Evolutionary conservation across 2,329 filamentous ascomycete genomes (phyloP).

Genomic region (Calonectria pseudoturangicola): DNA sequence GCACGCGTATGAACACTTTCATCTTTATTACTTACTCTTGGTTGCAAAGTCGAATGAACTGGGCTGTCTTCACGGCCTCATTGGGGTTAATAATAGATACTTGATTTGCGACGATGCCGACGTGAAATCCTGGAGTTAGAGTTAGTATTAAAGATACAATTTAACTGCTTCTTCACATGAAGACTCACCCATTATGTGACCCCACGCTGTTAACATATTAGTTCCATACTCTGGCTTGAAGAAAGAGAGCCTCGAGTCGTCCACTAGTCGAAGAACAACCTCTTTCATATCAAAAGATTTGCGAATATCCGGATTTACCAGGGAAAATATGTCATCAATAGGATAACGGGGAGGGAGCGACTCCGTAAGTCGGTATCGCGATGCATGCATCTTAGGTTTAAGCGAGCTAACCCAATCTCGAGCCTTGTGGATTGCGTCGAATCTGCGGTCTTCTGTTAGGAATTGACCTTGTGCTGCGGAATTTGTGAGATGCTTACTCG

Average conservation of each 20-base stretch:
- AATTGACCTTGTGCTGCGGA: neutral
- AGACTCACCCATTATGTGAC: constrained; percentile 57
- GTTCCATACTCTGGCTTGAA: constrained; percentile 65
- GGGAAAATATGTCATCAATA: constrained; percentile 59
- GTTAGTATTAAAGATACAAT: neutral
- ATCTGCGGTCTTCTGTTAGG: constrained; percentile 9
- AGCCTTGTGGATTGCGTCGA: constrained; percentile 41
- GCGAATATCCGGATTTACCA: constrained; percentile 61
- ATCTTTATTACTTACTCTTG: constrained; percentile 58
- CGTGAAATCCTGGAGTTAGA: constrained; percentile 53
- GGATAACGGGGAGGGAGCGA: constrained; percentile 56
- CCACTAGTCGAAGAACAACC: constrained; percentile 63
- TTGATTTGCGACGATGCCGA: constrained; percentile 65
- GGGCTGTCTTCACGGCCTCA: constrained; percentile 63
- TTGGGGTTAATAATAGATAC: constrained; percentile 62
- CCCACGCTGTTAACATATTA: constrained; percentile 62
- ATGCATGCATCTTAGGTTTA: constrained; percentile 57
- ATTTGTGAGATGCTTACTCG: constrained; percentile 54
- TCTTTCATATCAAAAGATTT: constrained; percentile 57
- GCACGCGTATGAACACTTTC: neutral
- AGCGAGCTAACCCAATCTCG: constrained; percentile 60
- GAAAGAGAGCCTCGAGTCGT: constrained; percentile 60
- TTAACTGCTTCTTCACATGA: neutral
- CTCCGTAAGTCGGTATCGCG: neutral
- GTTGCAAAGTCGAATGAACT: constrained; percentile 66